phyloP scores from a whole-genome alignment of 352 stramenopile species.

The Pilasporangium apinafurcum region DNA sequence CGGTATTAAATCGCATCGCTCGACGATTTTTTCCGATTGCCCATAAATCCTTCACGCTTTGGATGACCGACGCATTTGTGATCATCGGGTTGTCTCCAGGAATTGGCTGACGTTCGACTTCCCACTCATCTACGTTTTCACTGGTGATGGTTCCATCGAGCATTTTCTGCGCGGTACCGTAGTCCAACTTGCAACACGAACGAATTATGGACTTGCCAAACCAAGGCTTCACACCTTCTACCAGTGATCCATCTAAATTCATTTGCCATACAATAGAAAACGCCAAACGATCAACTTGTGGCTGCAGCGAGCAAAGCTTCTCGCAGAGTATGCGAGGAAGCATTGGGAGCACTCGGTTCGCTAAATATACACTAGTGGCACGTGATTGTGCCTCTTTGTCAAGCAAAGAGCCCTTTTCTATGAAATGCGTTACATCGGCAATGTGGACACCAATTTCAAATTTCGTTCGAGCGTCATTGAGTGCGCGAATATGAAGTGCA shows the following conservation, averaged over 20 bases:
- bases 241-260: slow-evolving; percentile 91
- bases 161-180: slow-evolving; percentile 95
- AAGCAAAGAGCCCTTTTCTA: slow-evolving; percentile 85
- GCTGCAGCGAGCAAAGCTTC: slow-evolving; percentile 95
- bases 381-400: slow-evolving; percentile 91
- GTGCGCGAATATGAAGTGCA: slow-evolving; percentile 87
- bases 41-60: slow-evolving; percentile 67
- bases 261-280: slow-evolving; percentile 97
- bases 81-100: slow-evolving; percentile 32
- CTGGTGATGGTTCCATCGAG: slow-evolving; percentile 86
- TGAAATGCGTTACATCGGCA: slow-evolving; percentile 97
- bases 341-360: slow-evolving; percentile 95
- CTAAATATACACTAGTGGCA: slow-evolving; percentile 96
- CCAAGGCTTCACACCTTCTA: slow-evolving; percentile 87
- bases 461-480: slow-evolving; percentile 48
- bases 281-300: slow-evolving; percentile 93
- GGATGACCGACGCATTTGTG: slow-evolving; percentile 47
- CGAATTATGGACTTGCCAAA: slow-evolving; percentile 98
- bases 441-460: slow-evolving; percentile 97
- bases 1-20: slow-evolving; percentile 86
- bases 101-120: slow-evolving; percentile 39
- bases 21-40: slow-evolving; percentile 60
- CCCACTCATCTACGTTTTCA: slow-evolving; percentile 70
- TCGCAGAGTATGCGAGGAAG: slow-evolving; percentile 95
- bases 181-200: slow-evolving; percentile 96